Conservation (phyloP, 192 early-diverging fungal genomes). For the Neocallimastix lanati region DNA sequence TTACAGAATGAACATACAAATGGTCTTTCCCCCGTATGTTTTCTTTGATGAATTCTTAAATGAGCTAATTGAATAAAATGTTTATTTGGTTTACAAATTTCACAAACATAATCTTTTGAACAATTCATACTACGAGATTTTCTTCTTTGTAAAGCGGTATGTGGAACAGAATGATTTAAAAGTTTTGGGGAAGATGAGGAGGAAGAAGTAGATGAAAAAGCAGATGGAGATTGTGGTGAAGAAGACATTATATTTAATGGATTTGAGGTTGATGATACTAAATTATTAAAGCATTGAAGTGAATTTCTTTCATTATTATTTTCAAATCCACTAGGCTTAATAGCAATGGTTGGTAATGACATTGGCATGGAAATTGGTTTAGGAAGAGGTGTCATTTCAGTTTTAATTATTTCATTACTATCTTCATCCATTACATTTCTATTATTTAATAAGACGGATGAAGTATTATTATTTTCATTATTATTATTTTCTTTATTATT, state of each 20-base stretch:
- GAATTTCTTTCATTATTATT: not conserved
- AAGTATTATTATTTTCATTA: no score
- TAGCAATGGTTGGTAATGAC: not conserved
- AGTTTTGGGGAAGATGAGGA: not conserved
- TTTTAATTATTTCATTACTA: not conserved
- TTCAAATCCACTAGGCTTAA: not conserved
- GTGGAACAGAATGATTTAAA: not conserved
- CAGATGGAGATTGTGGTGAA: not conserved
- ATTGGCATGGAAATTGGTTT: not conserved
- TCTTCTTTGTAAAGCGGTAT: not conserved
- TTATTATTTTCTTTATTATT: no score
- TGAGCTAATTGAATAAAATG: not conserved
- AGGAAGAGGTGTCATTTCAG: not conserved
- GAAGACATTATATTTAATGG: not conserved
- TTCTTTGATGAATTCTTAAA: not conserved
- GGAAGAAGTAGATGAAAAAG: not conserved
- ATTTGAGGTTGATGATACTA: no score
- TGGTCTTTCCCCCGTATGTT: not conserved
- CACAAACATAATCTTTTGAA: not conserved
- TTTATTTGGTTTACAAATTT: not conserved
- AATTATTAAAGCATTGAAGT: not conserved
- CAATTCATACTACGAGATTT: not conserved
- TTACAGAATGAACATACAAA: not conserved
- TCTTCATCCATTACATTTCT: not conserved
- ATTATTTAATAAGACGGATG: no score